phyloP scores from a whole-genome alignment of 352 stramenopile species.

The Phytophthora multivora region DNA sequence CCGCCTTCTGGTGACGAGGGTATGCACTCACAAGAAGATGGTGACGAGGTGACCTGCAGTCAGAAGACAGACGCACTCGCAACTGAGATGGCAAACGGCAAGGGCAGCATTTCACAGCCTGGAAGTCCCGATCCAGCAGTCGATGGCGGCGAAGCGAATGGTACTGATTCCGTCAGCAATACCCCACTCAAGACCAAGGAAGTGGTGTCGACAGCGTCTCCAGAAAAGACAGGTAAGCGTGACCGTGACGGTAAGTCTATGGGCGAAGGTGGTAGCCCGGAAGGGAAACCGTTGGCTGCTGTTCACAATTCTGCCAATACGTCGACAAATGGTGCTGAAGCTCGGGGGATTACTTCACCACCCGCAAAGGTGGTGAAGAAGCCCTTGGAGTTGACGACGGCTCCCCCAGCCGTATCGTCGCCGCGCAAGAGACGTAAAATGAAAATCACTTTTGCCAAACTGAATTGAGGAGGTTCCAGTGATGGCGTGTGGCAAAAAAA shows the following conservation, averaged over 20 bases:
- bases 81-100: slow-evolving; percentile 30
- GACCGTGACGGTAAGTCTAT: slow-evolving; percentile 36
- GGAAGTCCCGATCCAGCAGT: slow-evolving; percentile 55
- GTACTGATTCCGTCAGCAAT: slow-evolving; percentile 15
- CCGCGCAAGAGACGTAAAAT: slow-evolving; percentile 91
- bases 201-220: slow-evolving; percentile 16
- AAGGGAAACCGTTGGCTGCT: slow-evolving; percentile 28
- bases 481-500: slow-evolving; percentile 46
- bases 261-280: slow-evolving; percentile 16
- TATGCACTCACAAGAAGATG: slow-evolving; percentile 70
- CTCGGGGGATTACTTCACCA: slow-evolving; percentile 34
- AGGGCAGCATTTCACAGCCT: slow-evolving; percentile 49
- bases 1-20: slow-evolving; percentile 54
- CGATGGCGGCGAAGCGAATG: slow-evolving; percentile 33
- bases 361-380: slow-evolving; percentile 54
- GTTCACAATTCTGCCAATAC: slow-evolving; percentile 27
- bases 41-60: slow-evolving; percentile 50
- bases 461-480: slow-evolving; percentile 70
- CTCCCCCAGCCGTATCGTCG: slow-evolving; percentile 57
- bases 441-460: slow-evolving; percentile 92
- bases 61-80: slow-evolving; percentile 36
- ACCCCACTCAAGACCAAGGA: slow-evolving; percentile 47
- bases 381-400: slow-evolving; percentile 37
- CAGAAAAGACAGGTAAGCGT: slow-evolving; percentile 50
- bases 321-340: slow-evolving; percentile 31